Evolutionary conservation across 176 grass and related monocot genomes (phyloP).

Genomic region (Oryza coarctata): DNA sequence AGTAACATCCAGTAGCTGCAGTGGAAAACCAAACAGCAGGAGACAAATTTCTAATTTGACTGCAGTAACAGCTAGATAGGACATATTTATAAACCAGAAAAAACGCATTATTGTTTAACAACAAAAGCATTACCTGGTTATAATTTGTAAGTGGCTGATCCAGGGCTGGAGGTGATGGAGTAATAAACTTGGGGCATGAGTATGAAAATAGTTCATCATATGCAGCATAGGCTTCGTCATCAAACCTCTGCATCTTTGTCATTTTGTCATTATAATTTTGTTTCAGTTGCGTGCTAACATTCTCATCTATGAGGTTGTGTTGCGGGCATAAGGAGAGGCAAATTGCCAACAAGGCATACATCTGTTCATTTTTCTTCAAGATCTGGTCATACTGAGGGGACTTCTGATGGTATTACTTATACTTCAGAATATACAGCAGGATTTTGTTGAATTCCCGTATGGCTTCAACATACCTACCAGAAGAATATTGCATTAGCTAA

Average conservation of each 20-base stretch:
- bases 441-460: constrained; percentile 97
- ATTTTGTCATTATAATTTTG: constrained; percentile 99
- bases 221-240: constrained; percentile 83
- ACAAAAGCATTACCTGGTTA: constrained; percentile 67
- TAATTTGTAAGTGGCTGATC: constrained; percentile 87
- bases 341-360: constrained; percentile 91
- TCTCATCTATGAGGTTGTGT: constrained; percentile 81
- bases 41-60: background rate
- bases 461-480: constrained; percentile 76
- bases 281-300: constrained; percentile 86
- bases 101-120: background rate
- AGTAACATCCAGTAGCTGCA: background rate
- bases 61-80: background rate
- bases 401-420: constrained; percentile 94
- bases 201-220: constrained; percentile 97
- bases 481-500: constrained; percentile 20
- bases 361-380: constrained; percentile 73
- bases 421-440: constrained; percentile 90
- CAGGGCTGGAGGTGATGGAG: constrained; percentile 73
- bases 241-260: constrained; percentile 96
- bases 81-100: background rate
- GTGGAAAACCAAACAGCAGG: background rate
- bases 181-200: constrained; percentile 97
- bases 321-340: constrained; percentile 88
- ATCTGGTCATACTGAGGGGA: constrained; percentile 76